Percentiles rank a stretch among this genome's conserved stretches.
These are phyloP conservation scores for Nyctanthes arbortristis DNA, from an alignment of 257 asterid species.

Conservation along the genomic window DNA sequence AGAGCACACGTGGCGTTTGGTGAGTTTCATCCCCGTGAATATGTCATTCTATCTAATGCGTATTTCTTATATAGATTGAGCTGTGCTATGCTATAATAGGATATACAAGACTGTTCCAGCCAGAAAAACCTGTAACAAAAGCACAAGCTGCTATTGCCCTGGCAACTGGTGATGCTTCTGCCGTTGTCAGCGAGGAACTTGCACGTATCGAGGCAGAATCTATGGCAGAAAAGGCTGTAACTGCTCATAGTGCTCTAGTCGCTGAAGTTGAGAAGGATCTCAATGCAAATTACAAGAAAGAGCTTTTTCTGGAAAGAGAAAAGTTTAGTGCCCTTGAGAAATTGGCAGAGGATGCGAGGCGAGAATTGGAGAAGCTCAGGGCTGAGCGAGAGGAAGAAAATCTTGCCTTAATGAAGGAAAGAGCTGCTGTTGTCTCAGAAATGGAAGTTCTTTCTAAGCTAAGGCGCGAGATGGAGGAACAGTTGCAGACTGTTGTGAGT, in stretches of 20 bases:
- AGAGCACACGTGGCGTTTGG: slow-evolving; percentile 84
- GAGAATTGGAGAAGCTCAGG: slow-evolving; percentile 78
- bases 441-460: slow-evolving; percentile 81
- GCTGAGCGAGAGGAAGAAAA: slow-evolving; percentile 75
- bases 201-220: slow-evolving; percentile 96
- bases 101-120: slow-evolving; percentile 96
- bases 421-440: slow-evolving; percentile 87
- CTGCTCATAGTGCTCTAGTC: slow-evolving; percentile 88
- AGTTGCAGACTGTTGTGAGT: slow-evolving; percentile 66
- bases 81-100: slow-evolving; percentile 45
- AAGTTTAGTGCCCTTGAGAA: slow-evolving; percentile 69
- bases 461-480: slow-evolving; percentile 81
- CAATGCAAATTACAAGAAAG: slow-evolving; percentile 67
- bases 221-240: slow-evolving; percentile 95
- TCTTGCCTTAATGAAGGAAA: slow-evolving; percentile 70
- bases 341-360: slow-evolving; percentile 77
- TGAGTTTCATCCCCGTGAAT: slow-evolving; percentile 42
- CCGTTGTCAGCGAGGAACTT: slow-evolving; percentile 84
- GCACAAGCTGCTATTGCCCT: slow-evolving; percentile 98
- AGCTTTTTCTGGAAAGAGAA: slow-evolving; percentile 75
- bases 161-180: slow-evolving; percentile 86
- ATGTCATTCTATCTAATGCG: slow-evolving; percentile 25
- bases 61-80: slow-evolving; percentile 13
- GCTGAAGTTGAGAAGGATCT: slow-evolving; percentile 93
- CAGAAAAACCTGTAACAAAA: slow-evolving; percentile 93